Evolutionary conservation across 2,329 filamentous ascomycete genomes (phyloP), one percentile per base, ranked within the genome.

Genomic region (Aspergillus pseudoviridinutans): DNA sequence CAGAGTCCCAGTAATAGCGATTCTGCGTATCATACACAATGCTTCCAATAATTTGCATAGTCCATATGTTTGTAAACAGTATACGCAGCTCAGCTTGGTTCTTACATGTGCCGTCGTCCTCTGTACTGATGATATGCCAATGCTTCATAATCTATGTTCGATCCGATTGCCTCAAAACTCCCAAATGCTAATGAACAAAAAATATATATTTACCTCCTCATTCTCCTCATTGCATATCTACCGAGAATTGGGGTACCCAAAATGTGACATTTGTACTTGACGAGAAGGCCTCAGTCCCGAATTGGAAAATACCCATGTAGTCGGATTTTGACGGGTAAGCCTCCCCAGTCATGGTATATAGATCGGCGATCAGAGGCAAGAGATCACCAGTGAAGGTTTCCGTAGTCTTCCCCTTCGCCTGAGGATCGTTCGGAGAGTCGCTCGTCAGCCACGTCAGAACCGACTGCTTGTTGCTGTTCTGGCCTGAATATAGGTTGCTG

Each of bases 221-320:
- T 24, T 3, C 44, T 47, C 22, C 3, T 47, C 24, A 24, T 25
- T 27, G 20, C 22, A 47, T 3, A 25, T 47, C 44, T 24, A 27
- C 14, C 1, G 63, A 61, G 50, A 75, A 61, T 20, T 63, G 54
- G 3, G 69, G 63, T 3, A 81, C 80, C 35, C 70, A 70, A 60
- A 84, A 82, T 1, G 82, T 84, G 52, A 83, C 80, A 42, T 76
- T 77, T 3, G 66, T 63, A 25, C 65, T 56, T 7, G 76, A 71
- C 5, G 69, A 77, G 67, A 79, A 80, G 0, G 80, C 74, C 65
- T 84, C 82, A 14, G 78, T 78, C 24, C 82, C 82, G 60, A 84
- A 80, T 49, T 74, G 74, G 62, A 83, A 71, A 60, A 82, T 80
- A 22, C 81, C 82, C 20, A 84, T 66, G 64, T 82, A 83, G 63